A percentile compares a stretch with the other conserved stretches of the same genome.
Evolutionary conservation across 2,329 filamentous ascomycete genomes (phyloP).

Genomic region (Aspergillus neotritici): DNA sequence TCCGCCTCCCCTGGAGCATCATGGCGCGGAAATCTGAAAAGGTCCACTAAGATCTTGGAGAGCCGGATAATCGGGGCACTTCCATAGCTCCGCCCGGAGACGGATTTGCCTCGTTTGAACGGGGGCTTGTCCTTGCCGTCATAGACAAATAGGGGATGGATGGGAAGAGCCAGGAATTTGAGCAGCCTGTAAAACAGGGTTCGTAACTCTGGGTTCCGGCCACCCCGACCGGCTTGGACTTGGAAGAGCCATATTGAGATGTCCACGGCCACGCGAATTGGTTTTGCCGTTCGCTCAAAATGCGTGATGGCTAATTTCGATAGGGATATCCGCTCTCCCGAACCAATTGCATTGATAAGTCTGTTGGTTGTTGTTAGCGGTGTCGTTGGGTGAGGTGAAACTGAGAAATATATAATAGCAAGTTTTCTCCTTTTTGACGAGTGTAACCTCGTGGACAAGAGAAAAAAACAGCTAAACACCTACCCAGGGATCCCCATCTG

Average conservation of each 20-base stretch:
- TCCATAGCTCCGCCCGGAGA: slow-evolving; percentile 46
- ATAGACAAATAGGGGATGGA: slow-evolving; percentile 85
- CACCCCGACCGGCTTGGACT: slow-evolving; percentile 76
- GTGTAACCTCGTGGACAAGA: background rate
- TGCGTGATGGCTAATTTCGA: slow-evolving; percentile 75
- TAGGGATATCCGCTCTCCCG: slow-evolving; percentile 71
- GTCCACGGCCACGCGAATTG: slow-evolving; percentile 83
- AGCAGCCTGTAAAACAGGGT: slow-evolving; percentile 90
- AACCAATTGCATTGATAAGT: slow-evolving; percentile 83
- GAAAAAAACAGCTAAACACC: slow-evolving; percentile 10
- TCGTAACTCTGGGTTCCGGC: slow-evolving; percentile 80
- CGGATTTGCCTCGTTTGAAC: slow-evolving; percentile 80
- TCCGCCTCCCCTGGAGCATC: slow-evolving; percentile 92
- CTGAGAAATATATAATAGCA: slow-evolving; percentile 5
- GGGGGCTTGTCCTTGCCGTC: slow-evolving; percentile 79
- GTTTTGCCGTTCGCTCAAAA: slow-evolving; percentile 63
- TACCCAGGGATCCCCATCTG: slow-evolving; percentile 44
- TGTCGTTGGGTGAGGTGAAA: background rate
- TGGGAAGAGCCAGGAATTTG: slow-evolving; percentile 67
- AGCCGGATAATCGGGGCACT: slow-evolving; percentile 64
- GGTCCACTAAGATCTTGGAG: slow-evolving; percentile 73
- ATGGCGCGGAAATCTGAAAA: slow-evolving; percentile 80
- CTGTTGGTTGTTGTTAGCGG: slow-evolving; percentile 41
- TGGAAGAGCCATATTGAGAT: slow-evolving; percentile 98
- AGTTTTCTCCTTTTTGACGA: background rate